A percentile compares a stretch with the other conserved stretches of the same genome.
Conservation (phyloP, 192 early-diverging fungal genomes). For the Umbelopsis sp. region DNA sequence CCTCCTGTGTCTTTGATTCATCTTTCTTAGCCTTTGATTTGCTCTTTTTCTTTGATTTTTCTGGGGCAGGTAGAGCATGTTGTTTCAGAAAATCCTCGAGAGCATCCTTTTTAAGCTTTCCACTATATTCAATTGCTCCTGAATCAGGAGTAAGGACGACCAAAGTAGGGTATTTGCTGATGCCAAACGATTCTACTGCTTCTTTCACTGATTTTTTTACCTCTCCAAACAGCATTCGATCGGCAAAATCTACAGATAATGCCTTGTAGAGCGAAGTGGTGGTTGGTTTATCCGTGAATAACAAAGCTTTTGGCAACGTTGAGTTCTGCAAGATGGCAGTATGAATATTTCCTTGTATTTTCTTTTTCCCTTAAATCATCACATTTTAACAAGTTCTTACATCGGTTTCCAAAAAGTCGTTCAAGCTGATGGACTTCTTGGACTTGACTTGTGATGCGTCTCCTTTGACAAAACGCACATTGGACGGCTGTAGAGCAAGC, state of each 20-base stretch:
- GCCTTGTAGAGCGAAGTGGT: conserved; percentile 87
- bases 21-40: conserved; percentile 24
- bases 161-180: conserved; percentile 69
- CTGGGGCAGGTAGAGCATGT: conserved; percentile 49
- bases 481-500: conserved; percentile 64
- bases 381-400: conserved; percentile 35
- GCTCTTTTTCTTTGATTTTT: conserved; percentile 26
- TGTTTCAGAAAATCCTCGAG: conserved; percentile 66
- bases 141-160: conserved; percentile 61
- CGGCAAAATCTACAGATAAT: conserved; percentile 74
- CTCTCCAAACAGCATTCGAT: conserved; percentile 74
- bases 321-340: conserved; percentile 39
- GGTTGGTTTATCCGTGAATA: conserved; percentile 78
- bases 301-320: conserved; percentile 68
- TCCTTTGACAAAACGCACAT: conserved; percentile 45
- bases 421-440: conserved; percentile 53
- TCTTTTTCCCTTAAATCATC: background rate
- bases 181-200: conserved; percentile 56
- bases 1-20: no score
- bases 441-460: conserved; percentile 46
- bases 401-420: conserved; percentile 59
- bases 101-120: conserved; percentile 66
- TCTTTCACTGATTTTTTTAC: conserved; percentile 57
- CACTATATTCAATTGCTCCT: conserved; percentile 56
- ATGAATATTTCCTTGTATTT: background rate